A percentile compares a stretch with the other conserved stretches of the same genome.
These are phyloP conservation scores for Pochonia chlamydosporia DNA, from an alignment of 2,329 filamentous ascomycete genomes.

Conservation along the genomic window DNA sequence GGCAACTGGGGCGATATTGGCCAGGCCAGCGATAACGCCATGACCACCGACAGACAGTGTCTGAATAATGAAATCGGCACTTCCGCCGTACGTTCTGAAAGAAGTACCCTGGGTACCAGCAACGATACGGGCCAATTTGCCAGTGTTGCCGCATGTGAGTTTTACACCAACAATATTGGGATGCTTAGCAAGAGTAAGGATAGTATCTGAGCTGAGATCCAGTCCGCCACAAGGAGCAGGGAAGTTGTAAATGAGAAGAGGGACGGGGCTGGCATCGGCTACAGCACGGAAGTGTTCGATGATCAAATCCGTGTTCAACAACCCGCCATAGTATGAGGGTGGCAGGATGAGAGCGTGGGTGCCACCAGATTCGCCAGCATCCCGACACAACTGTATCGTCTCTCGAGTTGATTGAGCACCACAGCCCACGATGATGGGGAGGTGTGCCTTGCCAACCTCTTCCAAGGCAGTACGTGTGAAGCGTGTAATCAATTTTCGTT, in stretches of 20 bases:
- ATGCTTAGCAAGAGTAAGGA: constrained; percentile 44
- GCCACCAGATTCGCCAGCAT: constrained; percentile 58
- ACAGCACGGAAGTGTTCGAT: constrained; percentile 57
- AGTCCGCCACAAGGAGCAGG: constrained; percentile 51
- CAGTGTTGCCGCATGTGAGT: constrained; percentile 58
- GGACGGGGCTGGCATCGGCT: constrained; percentile 51
- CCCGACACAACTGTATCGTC: constrained; percentile 58
- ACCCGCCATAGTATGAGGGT: constrained; percentile 60
- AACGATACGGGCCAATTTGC: constrained; percentile 47
- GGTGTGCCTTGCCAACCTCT: constrained; percentile 43
- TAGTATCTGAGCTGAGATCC: constrained; percentile 51
- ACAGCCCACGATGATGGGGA: constrained; percentile 65
- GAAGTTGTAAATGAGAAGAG: constrained; percentile 60
- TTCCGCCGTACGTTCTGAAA: constrained; percentile 68
- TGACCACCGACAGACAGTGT: constrained; percentile 63
- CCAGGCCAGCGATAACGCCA: constrained; percentile 66
- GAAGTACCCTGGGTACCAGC: constrained; percentile 31
- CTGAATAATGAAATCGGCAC: constrained; percentile 69
- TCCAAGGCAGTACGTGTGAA: constrained; percentile 57
- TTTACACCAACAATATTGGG: constrained; percentile 59
- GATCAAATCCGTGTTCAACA: constrained; percentile 52
- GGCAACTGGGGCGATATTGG: constrained; percentile 38
- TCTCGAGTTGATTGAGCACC: constrained; percentile 63
- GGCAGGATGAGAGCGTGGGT: constrained; percentile 64
- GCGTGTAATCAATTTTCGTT: constrained; percentile 56